Base-by-base conservation (phyloP, 768 basidiomycete genomes). In the Leccinum fibrillosum region DNA sequence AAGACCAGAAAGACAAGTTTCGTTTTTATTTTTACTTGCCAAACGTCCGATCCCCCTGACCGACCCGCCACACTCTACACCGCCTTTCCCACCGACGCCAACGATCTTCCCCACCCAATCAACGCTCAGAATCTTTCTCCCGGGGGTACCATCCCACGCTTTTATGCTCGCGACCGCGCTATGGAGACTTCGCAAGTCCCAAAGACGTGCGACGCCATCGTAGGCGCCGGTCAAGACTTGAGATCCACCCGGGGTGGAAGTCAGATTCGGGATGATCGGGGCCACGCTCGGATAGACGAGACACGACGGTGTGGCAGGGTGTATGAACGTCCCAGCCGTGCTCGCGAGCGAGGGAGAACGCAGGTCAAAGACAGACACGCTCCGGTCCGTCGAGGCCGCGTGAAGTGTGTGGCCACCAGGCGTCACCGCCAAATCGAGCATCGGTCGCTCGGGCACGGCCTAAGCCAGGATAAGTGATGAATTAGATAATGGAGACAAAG, bases 171-270 rank as follows among this genome's bases (percentile, higher is more conserved):
- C 78, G 48, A 92, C 76, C 1, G 88, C 82, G 13, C 78, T 76
- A 63, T 86, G 84, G 15, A 79, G 77, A 63, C 87, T 92, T 4
- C 90, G 79, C 25, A 90, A 67, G 67, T 94, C 91, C 89, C 90
- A 94, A 3, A 93, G 67, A 4, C 90, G 77, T 0, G 86, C 88
- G 2, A 86, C 74, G 11, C 91, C 90, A 56, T 93, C 91, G 66
- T 93, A 91, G 0, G 85, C 81, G 5, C 89, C 92, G 0, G 82
- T 89, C n/a, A 86, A 74, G 12, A 90, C 75, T 65, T 89, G 88
- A 30, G 85, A 68, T 21, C 69, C 61, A 2, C 30, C 45, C 15
- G 26, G 2, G 9, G 54, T 49, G 5, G 68, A 58, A 39, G 30
- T 6, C 23, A 12, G 2, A 3, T 32, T 28, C 4, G 15, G 26